Percentiles rank a stretch among this genome's conserved stretches.
Evolutionary conservation across 768 basidiomycete genomes (phyloP).

Genomic region (Gymnopilus junonius): DNA sequence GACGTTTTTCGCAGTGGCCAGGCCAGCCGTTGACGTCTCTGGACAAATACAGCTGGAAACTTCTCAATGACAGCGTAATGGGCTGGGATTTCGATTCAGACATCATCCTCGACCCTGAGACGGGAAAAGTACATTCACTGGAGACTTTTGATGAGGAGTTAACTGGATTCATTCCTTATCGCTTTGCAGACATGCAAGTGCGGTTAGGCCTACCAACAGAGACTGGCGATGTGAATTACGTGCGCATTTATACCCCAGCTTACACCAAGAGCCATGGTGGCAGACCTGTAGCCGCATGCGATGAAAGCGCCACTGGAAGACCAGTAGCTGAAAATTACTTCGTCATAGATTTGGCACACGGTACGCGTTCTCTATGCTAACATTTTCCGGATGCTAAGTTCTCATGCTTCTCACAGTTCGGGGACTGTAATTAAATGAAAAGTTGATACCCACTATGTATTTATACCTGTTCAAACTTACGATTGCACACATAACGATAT

Average conservation of each 20-base stretch:
- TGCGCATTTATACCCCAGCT: background rate
- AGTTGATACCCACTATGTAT: no score
- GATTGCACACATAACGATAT: no score
- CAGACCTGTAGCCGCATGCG: background rate
- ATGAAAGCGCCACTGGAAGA: background rate
- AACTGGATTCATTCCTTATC: background rate
- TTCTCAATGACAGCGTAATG: background rate
- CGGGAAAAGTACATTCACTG: background rate
- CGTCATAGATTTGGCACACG: background rate
- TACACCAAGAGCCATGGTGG: background rate
- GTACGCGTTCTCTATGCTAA: background rate
- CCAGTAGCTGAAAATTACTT: background rate
- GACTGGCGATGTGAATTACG: background rate
- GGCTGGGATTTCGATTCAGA: constrained; percentile 1
- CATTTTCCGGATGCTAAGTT: background rate
- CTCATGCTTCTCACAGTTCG: background rate
- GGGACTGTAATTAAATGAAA: background rate
- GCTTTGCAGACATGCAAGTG: background rate
- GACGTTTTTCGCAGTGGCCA: background rate
- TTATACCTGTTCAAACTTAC: no score
- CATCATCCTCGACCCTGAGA: background rate
- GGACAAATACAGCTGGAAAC: background rate
- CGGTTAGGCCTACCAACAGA: background rate
- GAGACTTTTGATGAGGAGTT: background rate
- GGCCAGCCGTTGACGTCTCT: background rate